A percentile compares a stretch with the other conserved stretches of the same genome.
Conservation (phyloP, 805 yeast genomes). For the Cyberlindnera mycetangii region DNA sequence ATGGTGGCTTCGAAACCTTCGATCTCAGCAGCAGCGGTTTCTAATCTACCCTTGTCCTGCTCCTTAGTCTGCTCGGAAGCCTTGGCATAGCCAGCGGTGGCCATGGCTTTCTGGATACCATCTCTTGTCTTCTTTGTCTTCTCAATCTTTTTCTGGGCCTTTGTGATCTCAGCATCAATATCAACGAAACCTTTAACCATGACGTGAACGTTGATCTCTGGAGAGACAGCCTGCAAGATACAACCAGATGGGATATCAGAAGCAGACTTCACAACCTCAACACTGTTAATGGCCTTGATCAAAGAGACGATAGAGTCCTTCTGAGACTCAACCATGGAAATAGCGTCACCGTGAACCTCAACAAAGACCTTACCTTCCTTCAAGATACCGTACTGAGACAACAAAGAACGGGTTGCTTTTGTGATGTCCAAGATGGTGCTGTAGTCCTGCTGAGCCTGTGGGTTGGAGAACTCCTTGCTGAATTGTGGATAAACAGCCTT, state of each 20-base stretch:
- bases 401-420: slow-evolving; percentile 85
- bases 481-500: slow-evolving; percentile 77
- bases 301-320: slow-evolving; percentile 84
- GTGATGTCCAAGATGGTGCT: slow-evolving; percentile 83
- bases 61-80: slow-evolving; percentile 82
- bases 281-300: slow-evolving; percentile 83
- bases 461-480: slow-evolving; percentile 57
- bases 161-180: slow-evolving; percentile 83
- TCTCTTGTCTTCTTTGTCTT: slow-evolving; percentile 59
- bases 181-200: slow-evolving; percentile 94
- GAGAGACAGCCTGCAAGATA: slow-evolving; percentile 77
- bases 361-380: slow-evolving; percentile 86
- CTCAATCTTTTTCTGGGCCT: slow-evolving; percentile 73
- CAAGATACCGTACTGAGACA: slow-evolving; percentile 85
- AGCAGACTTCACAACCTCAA: slow-evolving; percentile 55
- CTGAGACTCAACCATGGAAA: slow-evolving; percentile 61
- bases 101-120: slow-evolving; percentile 66
- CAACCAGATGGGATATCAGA: slow-evolving; percentile 82
- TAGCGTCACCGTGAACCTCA: slow-evolving; percentile 54
- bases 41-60: slow-evolving; percentile 63
- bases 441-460: slow-evolving; percentile 67
- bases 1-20: slow-evolving; percentile 88
- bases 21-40: slow-evolving; percentile 77
- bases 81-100: slow-evolving; percentile 77
- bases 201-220: slow-evolving; percentile 81